Base-by-base conservation (phyloP, 495 filamentous ascomycete species). In the Tuber microsphaerosporum region DNA sequence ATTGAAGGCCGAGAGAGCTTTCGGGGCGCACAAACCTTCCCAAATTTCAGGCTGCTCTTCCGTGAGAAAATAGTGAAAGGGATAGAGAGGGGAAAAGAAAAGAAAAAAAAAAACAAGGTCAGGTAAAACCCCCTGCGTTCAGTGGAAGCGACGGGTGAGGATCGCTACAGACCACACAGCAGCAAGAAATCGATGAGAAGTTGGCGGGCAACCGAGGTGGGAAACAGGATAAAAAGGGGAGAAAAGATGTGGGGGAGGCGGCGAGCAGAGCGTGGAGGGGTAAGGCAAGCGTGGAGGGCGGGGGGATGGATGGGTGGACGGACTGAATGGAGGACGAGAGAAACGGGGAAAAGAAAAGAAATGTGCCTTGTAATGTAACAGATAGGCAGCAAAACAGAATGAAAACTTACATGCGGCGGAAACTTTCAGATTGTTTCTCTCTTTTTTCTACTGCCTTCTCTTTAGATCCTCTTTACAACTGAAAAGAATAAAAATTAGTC, bases 61-160 rank as follows among this genome's bases (percentile, higher is more conserved):
- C 70, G 37, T 51, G 71, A 71, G 70, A 73, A 61, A 79, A 75
- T 70, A 79, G 75, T 74, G 20, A 46, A 73, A 73, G 78, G 34
- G 56, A 34, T 65, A 65, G 56, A 65, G 56, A 26, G n/a, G 70
- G 70, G 72, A 70, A 79, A 79, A 78, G 79, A 79, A 74, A 12
- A 69, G 73, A 75, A 79, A 65, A 65, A 34, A 65, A 65, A 34
- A 34, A 65, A 65, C 56, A 65, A 31, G 56, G 56, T 34, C 56
- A 65, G 56, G 26, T 17, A 34, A 19, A 65, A 65, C 56, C 77
- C 77, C 77, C 77, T 79, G 77, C 77, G 76, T 79, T 79, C 76
- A 73, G 78, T 76, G 73, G 78, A 73, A 79, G 77, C 77, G 76
- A 79, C 77, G 77, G 77, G 76, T 73, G 76, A 79, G 78, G 56